phyloP scores from a whole-genome alignment of 2,329 filamentous ascomycete species.

The Diaporthe batatas region DNA sequence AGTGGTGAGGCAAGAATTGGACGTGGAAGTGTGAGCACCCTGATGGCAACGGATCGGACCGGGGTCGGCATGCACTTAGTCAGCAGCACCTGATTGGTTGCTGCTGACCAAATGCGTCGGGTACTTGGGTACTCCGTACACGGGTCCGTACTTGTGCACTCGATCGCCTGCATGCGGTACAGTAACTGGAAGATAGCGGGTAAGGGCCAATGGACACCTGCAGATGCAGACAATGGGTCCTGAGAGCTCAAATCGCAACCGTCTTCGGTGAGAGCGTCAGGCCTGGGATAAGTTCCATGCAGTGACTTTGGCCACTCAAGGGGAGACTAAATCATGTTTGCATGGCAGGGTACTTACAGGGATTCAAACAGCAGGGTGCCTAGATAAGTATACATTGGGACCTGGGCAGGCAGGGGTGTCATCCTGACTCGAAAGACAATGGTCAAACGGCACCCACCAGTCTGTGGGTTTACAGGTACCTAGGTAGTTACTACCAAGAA shows the following conservation, averaged over 20 bases:
- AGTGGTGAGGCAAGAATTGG: conserved; percentile 27
- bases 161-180: not conserved
- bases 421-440: not conserved
- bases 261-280: not conserved
- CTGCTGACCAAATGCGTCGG: not conserved
- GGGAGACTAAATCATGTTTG: not conserved
- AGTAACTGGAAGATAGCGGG: not conserved
- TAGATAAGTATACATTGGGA: too few relatives aligned
- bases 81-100: conserved; percentile 10
- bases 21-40: conserved; percentile 12
- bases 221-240: not conserved
- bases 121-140: too few relatives aligned
- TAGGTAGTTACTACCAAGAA: too few relatives aligned
- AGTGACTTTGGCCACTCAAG: not conserved
- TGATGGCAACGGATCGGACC: conserved; percentile 25
- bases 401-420: not conserved
- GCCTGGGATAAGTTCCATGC: not conserved
- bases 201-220: not conserved
- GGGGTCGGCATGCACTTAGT: conserved; percentile 23
- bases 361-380: too few relatives aligned
- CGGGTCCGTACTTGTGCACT: too few relatives aligned
- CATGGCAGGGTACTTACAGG: too few relatives aligned
- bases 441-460: conserved; percentile 16
- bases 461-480: conserved; percentile 8
- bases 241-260: not conserved